phyloP scores from a whole-genome alignment of 2,329 filamentous ascomycete species.

The Arthrobotrys entomopaga region DNA sequence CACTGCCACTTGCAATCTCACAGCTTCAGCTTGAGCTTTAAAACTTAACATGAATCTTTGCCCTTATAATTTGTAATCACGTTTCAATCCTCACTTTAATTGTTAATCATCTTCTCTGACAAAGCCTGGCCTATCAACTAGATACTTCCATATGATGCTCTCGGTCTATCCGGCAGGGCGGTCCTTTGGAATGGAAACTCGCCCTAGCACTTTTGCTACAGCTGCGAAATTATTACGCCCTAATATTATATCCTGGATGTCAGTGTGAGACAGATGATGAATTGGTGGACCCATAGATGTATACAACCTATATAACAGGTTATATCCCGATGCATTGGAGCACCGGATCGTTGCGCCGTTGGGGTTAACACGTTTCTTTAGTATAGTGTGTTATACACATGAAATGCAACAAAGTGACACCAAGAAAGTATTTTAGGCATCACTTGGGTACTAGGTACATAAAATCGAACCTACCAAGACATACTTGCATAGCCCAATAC shows the following conservation, averaged over 20 bases:
- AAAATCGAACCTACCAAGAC: not conserved
- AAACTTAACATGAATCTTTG: not conserved
- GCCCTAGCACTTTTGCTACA: conserved; percentile 1
- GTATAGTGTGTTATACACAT: not conserved
- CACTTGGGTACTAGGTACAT: conserved; percentile 15
- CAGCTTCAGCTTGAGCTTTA: conserved; percentile 6
- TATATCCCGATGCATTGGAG: not conserved
- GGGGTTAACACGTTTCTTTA: conserved; percentile 7
- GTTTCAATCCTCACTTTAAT: conserved; percentile 25
- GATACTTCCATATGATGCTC: not conserved
- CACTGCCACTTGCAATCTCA: conserved; percentile 43
- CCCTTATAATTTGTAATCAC: conserved; percentile 53
- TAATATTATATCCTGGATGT: conserved; percentile 5
- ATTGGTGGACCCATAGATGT: conserved; percentile 5
- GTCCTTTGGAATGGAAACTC: conserved; percentile 13
- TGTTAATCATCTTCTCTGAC: conserved; percentile 43
- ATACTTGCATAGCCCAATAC: conserved; percentile 32
- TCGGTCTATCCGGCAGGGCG: conserved; percentile 43
- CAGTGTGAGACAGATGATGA: conserved; percentile 40
- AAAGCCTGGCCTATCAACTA: conserved; percentile 25
- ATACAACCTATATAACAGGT: conserved; percentile 5
- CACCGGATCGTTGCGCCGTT: not conserved
- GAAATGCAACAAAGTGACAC: not conserved
- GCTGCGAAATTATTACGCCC: conserved; percentile 25
- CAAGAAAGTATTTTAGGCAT: conserved; percentile 41